Conservation (phyloP, 495 filamentous ascomycete species). For the Mycothermus thermophilus region DNA sequence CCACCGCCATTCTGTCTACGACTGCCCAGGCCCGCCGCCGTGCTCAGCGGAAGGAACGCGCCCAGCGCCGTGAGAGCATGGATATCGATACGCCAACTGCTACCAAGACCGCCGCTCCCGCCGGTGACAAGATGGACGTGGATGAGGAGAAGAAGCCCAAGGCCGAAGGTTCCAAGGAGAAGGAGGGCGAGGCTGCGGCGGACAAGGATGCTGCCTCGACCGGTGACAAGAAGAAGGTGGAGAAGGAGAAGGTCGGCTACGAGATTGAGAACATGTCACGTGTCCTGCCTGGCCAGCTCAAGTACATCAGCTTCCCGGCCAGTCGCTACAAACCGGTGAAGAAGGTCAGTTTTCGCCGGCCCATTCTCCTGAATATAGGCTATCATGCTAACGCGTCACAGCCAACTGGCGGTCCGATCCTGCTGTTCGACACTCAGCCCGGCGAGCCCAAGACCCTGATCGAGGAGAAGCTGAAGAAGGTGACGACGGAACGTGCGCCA, state of each 20-base stretch:
- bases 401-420: constrained; percentile 87
- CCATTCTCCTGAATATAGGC: neutral
- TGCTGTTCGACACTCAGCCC: constrained; percentile 76
- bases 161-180: constrained; percentile 30
- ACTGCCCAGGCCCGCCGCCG: constrained; percentile 94
- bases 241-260: constrained; percentile 95
- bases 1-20: constrained; percentile 90
- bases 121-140: constrained; percentile 76
- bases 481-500: constrained; percentile 49
- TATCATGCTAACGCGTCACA: constrained; percentile 35
- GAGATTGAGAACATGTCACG: constrained; percentile 94
- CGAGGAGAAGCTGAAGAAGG: constrained; percentile 76
- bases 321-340: constrained; percentile 89
- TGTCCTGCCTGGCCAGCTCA: constrained; percentile 84
- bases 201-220: constrained; percentile 69
- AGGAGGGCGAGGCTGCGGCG: constrained; percentile 35
- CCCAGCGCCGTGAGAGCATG: constrained; percentile 71
- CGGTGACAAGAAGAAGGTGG: constrained; percentile 84
- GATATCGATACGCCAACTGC: constrained; percentile 72
- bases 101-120: constrained; percentile 51
- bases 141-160: constrained; percentile 55
- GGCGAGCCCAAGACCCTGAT: constrained; percentile 63
- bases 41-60: constrained; percentile 59
- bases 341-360: constrained; percentile 47
- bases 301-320: constrained; percentile 82